A percentile compares a stretch with the other conserved stretches of the same genome.
Conservation (phyloP, 257 asterid species). For the Fraxinus pennsylvanica region DNA sequence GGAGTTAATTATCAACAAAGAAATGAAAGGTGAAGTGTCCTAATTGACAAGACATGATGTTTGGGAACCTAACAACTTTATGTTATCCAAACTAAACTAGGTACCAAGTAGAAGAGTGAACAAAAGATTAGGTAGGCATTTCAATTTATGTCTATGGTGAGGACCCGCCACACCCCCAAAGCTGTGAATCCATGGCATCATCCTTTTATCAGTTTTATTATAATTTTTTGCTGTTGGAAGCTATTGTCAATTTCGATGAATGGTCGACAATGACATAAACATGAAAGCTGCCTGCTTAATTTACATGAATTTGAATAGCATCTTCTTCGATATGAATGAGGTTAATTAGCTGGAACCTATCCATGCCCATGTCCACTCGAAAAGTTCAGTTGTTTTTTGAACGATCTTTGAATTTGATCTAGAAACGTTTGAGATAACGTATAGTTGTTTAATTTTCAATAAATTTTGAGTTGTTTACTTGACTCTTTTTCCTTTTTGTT, state of each 20-base stretch:
- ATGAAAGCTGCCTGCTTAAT: slow-evolving; percentile 5
- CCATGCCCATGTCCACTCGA: not conserved
- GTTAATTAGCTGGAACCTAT: not conserved
- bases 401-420: too few species aligned
- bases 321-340: slow-evolving; percentile 22
- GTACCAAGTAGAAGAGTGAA: not conserved
- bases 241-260: slow-evolving; percentile 12
- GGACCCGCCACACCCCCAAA: not conserved
- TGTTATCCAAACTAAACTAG: not conserved
- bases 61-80: not conserved
- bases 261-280: slow-evolving; percentile 12
- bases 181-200: not conserved
- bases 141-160: too few species aligned
- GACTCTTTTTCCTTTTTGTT: too few species aligned
- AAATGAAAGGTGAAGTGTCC: not conserved
- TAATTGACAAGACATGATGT: not conserved
- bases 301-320: too few species aligned
- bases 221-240: slow-evolving; percentile 23
- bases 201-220: not conserved
- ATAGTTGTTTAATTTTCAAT: too few species aligned
- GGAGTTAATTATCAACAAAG: not conserved
- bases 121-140: not conserved
- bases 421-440: too few species aligned
- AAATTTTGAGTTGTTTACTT: too few species aligned
- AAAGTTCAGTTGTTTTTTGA: too few species aligned